Evolutionary conservation across 495 filamentous ascomycete species (phyloP).

Genomic region (Letharia lupina): DNA sequence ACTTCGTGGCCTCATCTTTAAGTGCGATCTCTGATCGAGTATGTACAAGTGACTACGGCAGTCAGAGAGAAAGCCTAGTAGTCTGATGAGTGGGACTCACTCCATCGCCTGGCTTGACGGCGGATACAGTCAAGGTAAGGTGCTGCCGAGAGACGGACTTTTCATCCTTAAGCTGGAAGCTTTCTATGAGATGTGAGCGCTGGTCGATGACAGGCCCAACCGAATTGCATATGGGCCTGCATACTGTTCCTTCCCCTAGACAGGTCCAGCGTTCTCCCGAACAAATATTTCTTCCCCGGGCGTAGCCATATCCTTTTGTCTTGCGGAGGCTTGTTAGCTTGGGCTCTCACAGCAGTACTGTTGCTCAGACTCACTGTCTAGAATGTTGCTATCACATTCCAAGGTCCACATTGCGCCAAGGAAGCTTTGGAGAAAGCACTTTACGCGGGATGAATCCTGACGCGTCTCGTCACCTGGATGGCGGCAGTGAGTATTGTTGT

Average conservation of each 20-base stretch:
- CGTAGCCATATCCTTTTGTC: slow-evolving; percentile 74
- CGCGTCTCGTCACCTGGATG: neutral
- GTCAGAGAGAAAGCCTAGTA: slow-evolving; percentile 7
- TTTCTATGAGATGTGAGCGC: slow-evolving; percentile 28
- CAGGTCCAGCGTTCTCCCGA: slow-evolving; percentile 52
- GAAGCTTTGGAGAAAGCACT: neutral
- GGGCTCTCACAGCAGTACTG: neutral
- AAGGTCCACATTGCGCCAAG: slow-evolving; percentile 23
- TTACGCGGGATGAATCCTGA: slow-evolving; percentile 2
- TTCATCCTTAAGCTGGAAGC: slow-evolving; percentile 50
- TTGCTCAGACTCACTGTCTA: slow-evolving; percentile 16
- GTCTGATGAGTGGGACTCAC: slow-evolving; percentile 37
- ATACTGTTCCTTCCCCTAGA: slow-evolving; percentile 32
- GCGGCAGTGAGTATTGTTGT: neutral
- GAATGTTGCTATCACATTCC: slow-evolving; percentile 23
- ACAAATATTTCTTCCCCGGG: slow-evolving; percentile 72
- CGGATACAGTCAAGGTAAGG: slow-evolving; percentile 63
- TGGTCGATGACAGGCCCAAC: neutral
- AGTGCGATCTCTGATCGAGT: slow-evolving; percentile 56
- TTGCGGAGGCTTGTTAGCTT: slow-evolving; percentile 23
- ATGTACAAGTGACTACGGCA: slow-evolving; percentile 39
- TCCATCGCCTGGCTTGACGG: slow-evolving; percentile 58
- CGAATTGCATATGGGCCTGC: neutral
- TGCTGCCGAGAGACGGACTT: slow-evolving; percentile 86
- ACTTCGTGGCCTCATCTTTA: slow-evolving; percentile 64